These are phyloP conservation scores for Dothidotthia symphoricarpi DNA, from an alignment of 2,329 filamentous ascomycete genomes.

Conservation along the genomic window DNA sequence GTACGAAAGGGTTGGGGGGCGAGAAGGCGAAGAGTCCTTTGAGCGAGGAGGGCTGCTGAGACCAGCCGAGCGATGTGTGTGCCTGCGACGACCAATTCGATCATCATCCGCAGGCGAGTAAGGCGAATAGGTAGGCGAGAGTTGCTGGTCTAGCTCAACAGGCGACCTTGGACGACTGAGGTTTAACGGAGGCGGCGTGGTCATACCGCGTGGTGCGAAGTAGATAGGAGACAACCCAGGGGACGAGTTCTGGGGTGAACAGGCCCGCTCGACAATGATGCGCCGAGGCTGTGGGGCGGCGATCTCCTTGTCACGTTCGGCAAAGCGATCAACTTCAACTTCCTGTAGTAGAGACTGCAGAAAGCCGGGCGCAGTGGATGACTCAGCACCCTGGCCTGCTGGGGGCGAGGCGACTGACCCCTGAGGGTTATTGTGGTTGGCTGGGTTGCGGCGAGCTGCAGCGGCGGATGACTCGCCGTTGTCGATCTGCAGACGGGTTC, in stretches of 20 bases:
- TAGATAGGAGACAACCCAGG: constrained; percentile 67
- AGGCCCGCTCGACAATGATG: constrained; percentile 42
- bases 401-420: constrained; percentile 19
- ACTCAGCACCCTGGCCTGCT: constrained; percentile 20
- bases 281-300: constrained; percentile 42
- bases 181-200: constrained; percentile 64
- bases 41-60: constrained; percentile 50
- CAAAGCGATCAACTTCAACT: constrained; percentile 60
- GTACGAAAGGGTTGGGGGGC: constrained; percentile 64
- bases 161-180: constrained; percentile 64
- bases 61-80: constrained; percentile 31
- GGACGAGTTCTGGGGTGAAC: constrained; percentile 56
- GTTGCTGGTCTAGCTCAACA: constrained; percentile 45
- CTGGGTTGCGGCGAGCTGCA: constrained; percentile 27
- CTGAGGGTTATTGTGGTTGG: constrained; percentile 19
- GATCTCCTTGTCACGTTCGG: constrained; percentile 39
- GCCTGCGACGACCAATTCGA: constrained; percentile 39
- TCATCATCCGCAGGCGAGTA: constrained; percentile 52
- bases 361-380: constrained; percentile 65
- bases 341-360: constrained; percentile 84
- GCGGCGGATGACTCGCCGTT: constrained; percentile 44
- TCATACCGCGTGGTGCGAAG: constrained; percentile 66
- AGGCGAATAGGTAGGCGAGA: constrained; percentile 71
- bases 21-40: constrained; percentile 66
- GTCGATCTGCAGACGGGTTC: constrained; percentile 67